phyloP scores from a whole-genome alignment of 768 basidiomycete genomes.

The Tylopilus plumbeoviolaceoides region DNA sequence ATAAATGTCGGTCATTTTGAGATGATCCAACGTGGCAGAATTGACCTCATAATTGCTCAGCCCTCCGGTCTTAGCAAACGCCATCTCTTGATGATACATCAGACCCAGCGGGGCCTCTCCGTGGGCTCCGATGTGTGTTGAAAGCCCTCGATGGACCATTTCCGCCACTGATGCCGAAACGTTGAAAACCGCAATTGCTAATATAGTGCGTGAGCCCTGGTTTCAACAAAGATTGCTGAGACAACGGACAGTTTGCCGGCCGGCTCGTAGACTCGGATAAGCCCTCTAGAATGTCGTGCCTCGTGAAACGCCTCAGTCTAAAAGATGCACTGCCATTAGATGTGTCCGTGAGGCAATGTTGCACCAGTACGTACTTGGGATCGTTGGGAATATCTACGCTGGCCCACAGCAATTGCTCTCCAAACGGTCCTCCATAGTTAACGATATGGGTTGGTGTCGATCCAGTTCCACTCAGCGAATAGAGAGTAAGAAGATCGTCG shows the following conservation, averaged over 20 bases:
- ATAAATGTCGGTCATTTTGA: constrained; percentile 20
- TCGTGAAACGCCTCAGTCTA: constrained; percentile 60
- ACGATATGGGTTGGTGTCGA: constrained; percentile 73
- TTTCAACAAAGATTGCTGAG: background rate
- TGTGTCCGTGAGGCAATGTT: background rate
- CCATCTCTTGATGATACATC: constrained; percentile 78
- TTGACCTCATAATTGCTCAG: constrained; percentile 66
- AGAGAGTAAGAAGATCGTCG: constrained; percentile 63
- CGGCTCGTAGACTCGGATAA: constrained; percentile 59
- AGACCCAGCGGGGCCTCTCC: constrained; percentile 68
- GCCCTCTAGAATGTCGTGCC: constrained; percentile 60
- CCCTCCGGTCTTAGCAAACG: constrained; percentile 58
- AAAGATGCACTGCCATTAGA: background rate
- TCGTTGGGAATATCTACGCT: constrained; percentile 60
- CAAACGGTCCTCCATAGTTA: constrained; percentile 69
- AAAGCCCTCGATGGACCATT: constrained; percentile 62
- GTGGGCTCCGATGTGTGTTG: constrained; percentile 68
- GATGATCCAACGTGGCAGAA: background rate
- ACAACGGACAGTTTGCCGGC: constrained; percentile 51
- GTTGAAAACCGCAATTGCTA: constrained; percentile 65
- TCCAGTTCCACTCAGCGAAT: constrained; percentile 63
- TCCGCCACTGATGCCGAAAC: constrained; percentile 63
- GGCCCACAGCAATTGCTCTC: constrained; percentile 70
- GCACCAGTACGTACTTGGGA: constrained; percentile 46
- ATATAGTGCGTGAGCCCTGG: background rate